Percentiles rank a stretch among this genome's conserved stretches.
These are phyloP conservation scores for Tylopilus sp. DNA, from an alignment of 768 basidiomycete species.

Conservation along the genomic window DNA sequence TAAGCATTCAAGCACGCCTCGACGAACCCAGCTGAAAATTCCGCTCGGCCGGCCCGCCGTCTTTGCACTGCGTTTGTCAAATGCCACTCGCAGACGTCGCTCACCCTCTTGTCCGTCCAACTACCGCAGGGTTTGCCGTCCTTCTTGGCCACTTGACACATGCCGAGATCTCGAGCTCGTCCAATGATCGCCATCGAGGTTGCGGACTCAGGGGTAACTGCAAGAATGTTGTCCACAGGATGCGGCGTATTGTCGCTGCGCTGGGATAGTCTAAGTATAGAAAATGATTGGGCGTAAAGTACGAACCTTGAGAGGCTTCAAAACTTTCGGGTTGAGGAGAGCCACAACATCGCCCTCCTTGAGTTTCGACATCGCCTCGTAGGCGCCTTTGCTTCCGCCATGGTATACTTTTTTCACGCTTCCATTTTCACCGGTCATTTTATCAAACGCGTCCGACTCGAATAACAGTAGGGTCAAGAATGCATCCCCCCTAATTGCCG, in stretches of 20 bases:
- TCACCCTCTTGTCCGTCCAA: constrained; percentile 89
- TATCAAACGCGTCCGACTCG: constrained; percentile 74
- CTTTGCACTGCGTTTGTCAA: constrained; percentile 76
- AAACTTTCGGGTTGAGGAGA: constrained; percentile 80
- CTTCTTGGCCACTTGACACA: constrained; percentile 71
- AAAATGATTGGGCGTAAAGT: background rate
- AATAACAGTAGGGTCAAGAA: constrained; percentile 82
- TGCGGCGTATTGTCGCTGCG: constrained; percentile 54
- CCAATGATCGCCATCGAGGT: constrained; percentile 83
- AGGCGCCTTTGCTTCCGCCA: constrained; percentile 92
- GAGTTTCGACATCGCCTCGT: constrained; percentile 81
- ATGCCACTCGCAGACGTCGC: constrained; percentile 91
- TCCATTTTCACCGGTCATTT: constrained; percentile 48
- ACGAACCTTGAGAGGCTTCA: constrained; percentile 82
- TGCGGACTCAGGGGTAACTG: constrained; percentile 80
- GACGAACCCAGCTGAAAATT: constrained; percentile 79
- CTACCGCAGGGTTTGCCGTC: constrained; percentile 80
- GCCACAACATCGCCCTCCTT: constrained; percentile 89
- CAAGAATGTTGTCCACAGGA: constrained; percentile 78
- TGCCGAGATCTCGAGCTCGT: constrained; percentile 80
- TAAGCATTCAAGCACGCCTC: too few species aligned
- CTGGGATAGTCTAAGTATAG: constrained; percentile 8
- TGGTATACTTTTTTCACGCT: constrained; percentile 64
- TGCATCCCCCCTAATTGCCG: constrained; percentile 75
- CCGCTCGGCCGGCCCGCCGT: constrained; percentile 71